phyloP scores from a whole-genome alignment of 78 protist species.

The Dictyostelium capitatum region DNA sequence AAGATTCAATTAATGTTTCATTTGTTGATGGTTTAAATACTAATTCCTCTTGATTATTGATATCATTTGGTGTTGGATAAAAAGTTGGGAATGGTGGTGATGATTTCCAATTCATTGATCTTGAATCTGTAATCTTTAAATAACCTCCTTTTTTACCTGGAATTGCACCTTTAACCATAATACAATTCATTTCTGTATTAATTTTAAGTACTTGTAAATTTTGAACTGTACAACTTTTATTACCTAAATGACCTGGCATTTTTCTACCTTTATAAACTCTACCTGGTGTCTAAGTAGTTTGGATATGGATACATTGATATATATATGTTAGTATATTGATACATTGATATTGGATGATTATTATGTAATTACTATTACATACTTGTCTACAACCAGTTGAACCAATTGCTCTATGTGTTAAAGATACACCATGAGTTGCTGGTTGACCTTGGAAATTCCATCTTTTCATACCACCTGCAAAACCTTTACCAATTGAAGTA shows the following conservation, averaged over 20 bases:
- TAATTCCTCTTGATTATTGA: background rate
- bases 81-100: conserved; percentile 89
- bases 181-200: conserved; percentile 30
- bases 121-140: conserved; percentile 40
- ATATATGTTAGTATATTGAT: too few species aligned
- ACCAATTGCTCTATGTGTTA: conserved; percentile 81
- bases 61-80: conserved; percentile 24
- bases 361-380: background rate
- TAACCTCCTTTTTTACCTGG: conserved; percentile 78
- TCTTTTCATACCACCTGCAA: conserved; percentile 88
- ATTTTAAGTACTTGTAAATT: conserved; percentile 59
- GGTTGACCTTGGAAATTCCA: conserved; percentile 85
- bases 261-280: conserved; percentile 83
- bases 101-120: conserved; percentile 31
- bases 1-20: background rate
- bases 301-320: too few species aligned
- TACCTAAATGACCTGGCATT: conserved; percentile 91
- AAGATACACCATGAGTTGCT: conserved; percentile 88
- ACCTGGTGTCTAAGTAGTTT: conserved; percentile 47
- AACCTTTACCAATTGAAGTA: conserved; percentile 87
- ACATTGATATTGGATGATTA: background rate
- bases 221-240: conserved; percentile 21
- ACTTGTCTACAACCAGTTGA: conserved; percentile 82
- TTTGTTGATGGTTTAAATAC: background rate
- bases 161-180: conserved; percentile 79